Percentiles rank a stretch among this genome's conserved stretches.
Evolutionary conservation across 2,329 filamentous ascomycete species (phyloP).

Genomic region (Penicillium polonicum): DNA sequence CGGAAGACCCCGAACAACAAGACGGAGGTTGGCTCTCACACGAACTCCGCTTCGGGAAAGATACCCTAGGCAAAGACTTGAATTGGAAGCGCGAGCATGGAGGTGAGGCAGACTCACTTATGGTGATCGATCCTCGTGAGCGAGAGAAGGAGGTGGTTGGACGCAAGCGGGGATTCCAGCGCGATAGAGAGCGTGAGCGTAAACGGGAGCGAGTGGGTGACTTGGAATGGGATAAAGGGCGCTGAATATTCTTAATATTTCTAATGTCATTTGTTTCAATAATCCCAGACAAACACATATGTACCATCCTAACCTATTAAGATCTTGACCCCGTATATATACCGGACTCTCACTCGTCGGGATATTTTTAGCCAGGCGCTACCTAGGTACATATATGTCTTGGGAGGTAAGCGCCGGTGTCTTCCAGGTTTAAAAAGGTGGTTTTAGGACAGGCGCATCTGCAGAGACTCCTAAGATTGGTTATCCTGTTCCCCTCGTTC

Average conservation of each 20-base stretch:
- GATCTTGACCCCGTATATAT: background rate
- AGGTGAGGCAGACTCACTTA: conserved; percentile 66
- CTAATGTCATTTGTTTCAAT: background rate
- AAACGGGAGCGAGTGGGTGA: conserved; percentile 35
- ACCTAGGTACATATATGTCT: too few species aligned
- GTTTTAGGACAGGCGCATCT: background rate
- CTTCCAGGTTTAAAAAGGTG: background rate
- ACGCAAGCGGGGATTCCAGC: conserved; percentile 54
- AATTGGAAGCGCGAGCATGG: conserved; percentile 88
- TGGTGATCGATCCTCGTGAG: conserved; percentile 89
- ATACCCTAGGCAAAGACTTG: conserved; percentile 85
- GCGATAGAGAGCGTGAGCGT: conserved; percentile 40
- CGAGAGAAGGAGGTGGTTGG: conserved; percentile 69
- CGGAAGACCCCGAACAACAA: conserved; percentile 47
- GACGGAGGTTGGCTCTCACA: conserved; percentile 81
- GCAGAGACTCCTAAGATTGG: background rate
- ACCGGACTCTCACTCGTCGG: background rate
- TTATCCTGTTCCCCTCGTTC: background rate
- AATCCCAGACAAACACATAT: background rate
- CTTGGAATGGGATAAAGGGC: conserved; percentile 38
- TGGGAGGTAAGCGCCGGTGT: background rate
- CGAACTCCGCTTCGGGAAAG: conserved; percentile 79
- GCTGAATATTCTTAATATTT: conserved; percentile 2
- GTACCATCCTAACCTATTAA: background rate
- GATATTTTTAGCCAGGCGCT: background rate